Percentiles rank a stretch among this genome's conserved stretches.
These are phyloP conservation scores for Dalbergia oliveri DNA, from an alignment of 306 rosid genomes.

Conservation along the genomic window DNA sequence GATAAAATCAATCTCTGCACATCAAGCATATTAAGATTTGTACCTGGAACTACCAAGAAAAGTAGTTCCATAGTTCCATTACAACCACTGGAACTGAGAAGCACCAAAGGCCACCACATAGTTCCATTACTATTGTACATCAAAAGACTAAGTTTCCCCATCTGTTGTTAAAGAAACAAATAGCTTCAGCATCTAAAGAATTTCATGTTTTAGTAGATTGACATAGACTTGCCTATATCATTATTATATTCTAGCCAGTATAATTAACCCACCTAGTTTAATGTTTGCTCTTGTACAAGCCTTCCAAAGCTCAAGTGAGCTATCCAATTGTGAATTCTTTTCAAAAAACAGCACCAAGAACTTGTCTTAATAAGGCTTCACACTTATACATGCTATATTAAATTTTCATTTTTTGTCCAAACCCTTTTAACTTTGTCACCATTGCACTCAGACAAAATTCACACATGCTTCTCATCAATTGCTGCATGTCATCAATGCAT, in stretches of 20 bases:
- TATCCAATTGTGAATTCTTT: not conserved
- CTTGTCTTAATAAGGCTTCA: not conserved
- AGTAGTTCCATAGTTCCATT: conserved; percentile 36
- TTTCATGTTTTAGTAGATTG: conserved; percentile 5
- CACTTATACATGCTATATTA: conserved; percentile 7
- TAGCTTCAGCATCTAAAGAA: conserved; percentile 16
- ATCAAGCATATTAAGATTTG: not conserved
- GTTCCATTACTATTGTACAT: conserved; percentile 23
- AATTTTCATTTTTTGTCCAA: conserved; percentile 1
- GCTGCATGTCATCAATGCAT: not conserved
- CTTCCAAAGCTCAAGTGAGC: conserved; percentile 17
- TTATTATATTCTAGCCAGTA: conserved; percentile 1
- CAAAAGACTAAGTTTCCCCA: conserved; percentile 32
- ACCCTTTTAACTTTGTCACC: not conserved
- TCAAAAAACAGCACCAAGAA: not conserved
- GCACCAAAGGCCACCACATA: conserved; percentile 9
- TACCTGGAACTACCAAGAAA: conserved; percentile 37
- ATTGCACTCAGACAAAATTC: conserved; percentile 11
- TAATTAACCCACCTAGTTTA: not conserved
- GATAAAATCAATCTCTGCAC: conserved; percentile 10
- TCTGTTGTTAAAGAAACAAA: conserved; percentile 10
- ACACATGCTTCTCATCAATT: not conserved
- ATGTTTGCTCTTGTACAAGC: conserved; percentile 1
- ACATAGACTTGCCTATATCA: not conserved
- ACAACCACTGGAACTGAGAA: conserved; percentile 20